Percentiles rank a stretch among this genome's conserved stretches.
Evolutionary conservation across 2,329 filamentous ascomycete species (phyloP).

Genomic region (Triangularia setosa): DNA sequence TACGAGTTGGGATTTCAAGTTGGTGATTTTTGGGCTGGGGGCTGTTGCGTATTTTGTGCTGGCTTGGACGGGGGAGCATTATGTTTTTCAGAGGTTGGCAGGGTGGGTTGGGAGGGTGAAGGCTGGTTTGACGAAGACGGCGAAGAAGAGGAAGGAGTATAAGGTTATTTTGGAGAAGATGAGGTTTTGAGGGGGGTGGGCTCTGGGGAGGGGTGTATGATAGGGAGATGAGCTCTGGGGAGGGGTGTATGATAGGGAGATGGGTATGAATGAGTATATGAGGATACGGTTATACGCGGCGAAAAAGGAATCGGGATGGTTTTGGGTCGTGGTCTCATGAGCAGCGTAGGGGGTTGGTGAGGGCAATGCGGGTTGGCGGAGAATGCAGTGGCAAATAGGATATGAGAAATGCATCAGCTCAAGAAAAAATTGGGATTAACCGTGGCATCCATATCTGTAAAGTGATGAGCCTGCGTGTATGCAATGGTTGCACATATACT

Average conservation of each 20-base stretch:
- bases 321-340: background rate
- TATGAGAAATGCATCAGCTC: too few relatives aligned
- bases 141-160: constrained; percentile 82
- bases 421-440: too few relatives aligned
- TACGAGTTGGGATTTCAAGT: constrained; percentile 68
- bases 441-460: too few relatives aligned
- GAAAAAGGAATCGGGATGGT: too few relatives aligned
- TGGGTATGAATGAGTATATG: background rate
- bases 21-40: constrained; percentile 63
- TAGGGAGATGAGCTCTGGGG: background rate
- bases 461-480: too few relatives aligned
- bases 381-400: too few relatives aligned
- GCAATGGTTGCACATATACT: too few relatives aligned
- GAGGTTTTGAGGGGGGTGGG: constrained; percentile 34
- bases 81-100: constrained; percentile 66
- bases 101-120: constrained; percentile 61
- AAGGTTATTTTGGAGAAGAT: constrained; percentile 74
- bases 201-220: background rate
- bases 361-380: too few relatives aligned
- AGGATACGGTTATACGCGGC: too few relatives aligned
- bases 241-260: background rate
- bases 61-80: constrained; percentile 69
- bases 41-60: constrained; percentile 58
- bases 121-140: constrained; percentile 51
- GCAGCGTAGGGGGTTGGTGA: background rate